Percentiles rank a stretch among this genome's conserved stretches.
Evolutionary conservation across 495 filamentous ascomycete genomes (phyloP).

Genomic region (Lichenothelia convexa): DNA sequence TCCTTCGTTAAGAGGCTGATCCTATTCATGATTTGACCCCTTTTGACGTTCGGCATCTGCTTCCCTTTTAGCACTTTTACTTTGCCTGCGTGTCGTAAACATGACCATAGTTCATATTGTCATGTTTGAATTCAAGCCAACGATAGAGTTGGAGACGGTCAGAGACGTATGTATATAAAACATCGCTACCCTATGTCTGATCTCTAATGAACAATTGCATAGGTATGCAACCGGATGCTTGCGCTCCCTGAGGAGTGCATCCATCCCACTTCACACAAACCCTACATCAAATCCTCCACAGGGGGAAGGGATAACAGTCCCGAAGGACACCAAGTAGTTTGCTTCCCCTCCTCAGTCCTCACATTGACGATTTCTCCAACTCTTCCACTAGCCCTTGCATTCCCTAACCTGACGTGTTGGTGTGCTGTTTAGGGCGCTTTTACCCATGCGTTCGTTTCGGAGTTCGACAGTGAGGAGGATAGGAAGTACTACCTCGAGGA

Average conservation of each 20-base stretch:
- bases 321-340: constrained; percentile 42
- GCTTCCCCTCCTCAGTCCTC: not conserved
- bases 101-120: constrained; percentile 43
- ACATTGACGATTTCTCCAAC: not conserved
- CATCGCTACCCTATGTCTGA: not conserved
- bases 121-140: constrained; percentile 41
- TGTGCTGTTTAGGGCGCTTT: constrained; percentile 26
- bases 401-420: not conserved
- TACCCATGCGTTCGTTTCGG: constrained; percentile 42
- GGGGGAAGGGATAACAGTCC: constrained; percentile 46
- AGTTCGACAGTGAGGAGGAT: constrained; percentile 34
- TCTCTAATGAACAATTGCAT: not conserved
- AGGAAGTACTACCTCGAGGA: constrained; percentile 20
- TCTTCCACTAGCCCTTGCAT: not conserved
- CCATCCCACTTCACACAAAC: constrained; percentile 28
- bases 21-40: too few species aligned
- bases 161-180: constrained; percentile 31
- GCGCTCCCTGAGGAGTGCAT: constrained; percentile 24
- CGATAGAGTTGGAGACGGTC: constrained; percentile 21
- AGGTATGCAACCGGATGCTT: constrained; percentile 26
- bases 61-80: too few species aligned
- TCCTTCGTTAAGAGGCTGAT: too few species aligned
- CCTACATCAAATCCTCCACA: constrained; percentile 39
- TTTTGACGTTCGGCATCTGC: too few species aligned
- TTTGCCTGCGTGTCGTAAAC: too few species aligned